A percentile compares a stretch with the other conserved stretches of the same genome.
Evolutionary conservation across 371 early-diverging fungal genomes (phyloP).

Genomic region (Coemansia sp.): DNA sequence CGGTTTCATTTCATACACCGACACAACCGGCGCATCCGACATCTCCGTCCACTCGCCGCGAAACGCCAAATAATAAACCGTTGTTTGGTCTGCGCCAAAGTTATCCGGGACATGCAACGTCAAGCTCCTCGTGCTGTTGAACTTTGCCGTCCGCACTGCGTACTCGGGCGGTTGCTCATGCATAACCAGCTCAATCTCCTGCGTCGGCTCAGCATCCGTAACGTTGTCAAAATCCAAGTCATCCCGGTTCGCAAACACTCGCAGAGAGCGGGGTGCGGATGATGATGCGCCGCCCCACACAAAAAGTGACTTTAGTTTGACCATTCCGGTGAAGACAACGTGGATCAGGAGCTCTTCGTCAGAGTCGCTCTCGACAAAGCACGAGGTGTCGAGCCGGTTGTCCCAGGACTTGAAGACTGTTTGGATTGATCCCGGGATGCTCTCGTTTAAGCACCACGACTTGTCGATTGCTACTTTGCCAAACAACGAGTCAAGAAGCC

Average conservation of each 20-base stretch:
- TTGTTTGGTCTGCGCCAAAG: conserved; percentile 73
- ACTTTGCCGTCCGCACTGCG: conserved; percentile 73
- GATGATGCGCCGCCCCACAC: conserved; percentile 69
- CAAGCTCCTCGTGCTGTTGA: conserved; percentile 74
- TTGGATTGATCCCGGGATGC: conserved; percentile 65
- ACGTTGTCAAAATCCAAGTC: conserved; percentile 89
- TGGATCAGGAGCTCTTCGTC: conserved; percentile 87
- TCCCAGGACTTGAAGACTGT: conserved; percentile 83
- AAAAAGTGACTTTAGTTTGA: conserved; percentile 87
- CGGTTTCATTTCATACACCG: conserved; percentile 81
- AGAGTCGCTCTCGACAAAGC: conserved; percentile 73
- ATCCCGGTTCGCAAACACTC: conserved; percentile 85
- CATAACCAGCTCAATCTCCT: conserved; percentile 77
- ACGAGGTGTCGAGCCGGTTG: conserved; percentile 65
- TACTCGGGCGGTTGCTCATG: conserved; percentile 68
- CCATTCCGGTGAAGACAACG: conserved; percentile 88
- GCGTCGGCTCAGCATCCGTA: conserved; percentile 64
- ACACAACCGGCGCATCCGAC: conserved; percentile 79
- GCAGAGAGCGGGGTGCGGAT: conserved; percentile 68
- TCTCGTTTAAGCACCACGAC: conserved; percentile 80
- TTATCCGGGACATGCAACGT: conserved; percentile 80
- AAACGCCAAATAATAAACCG: conserved; percentile 79
- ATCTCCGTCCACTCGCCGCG: conserved; percentile 88
- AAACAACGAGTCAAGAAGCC: conserved; percentile 76
- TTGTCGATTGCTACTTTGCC: conserved; percentile 77